Conservation (phyloP, 495 filamentous ascomycete genomes). For the Lepidopterella palustris region DNA sequence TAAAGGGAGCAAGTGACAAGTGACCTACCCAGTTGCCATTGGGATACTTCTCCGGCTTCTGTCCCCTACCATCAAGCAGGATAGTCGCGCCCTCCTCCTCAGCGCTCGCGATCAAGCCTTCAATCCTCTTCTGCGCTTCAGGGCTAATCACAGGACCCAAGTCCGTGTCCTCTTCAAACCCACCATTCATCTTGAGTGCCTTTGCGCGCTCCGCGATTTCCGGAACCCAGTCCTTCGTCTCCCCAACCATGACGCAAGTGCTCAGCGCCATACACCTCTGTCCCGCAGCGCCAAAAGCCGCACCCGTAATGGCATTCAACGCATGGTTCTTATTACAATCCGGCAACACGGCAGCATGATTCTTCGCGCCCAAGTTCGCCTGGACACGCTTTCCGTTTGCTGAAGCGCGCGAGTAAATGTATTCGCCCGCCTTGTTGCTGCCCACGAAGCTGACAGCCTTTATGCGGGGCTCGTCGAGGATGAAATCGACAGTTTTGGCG, state of each 20-base stretch:
- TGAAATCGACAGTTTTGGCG: slow-evolving; percentile 90
- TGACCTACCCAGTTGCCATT: slow-evolving; percentile 83
- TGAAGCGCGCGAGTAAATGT: slow-evolving; percentile 85
- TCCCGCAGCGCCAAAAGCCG: slow-evolving; percentile 93
- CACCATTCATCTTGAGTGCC: slow-evolving; percentile 81
- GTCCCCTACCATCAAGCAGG: slow-evolving; percentile 85
- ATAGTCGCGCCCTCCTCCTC: slow-evolving; percentile 93
- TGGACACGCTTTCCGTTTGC: slow-evolving; percentile 93
- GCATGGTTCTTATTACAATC: slow-evolving; percentile 98
- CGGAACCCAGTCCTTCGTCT: slow-evolving; percentile 86
- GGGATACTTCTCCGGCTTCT: slow-evolving; percentile 85
- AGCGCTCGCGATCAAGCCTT: slow-evolving; percentile 77
- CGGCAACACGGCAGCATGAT: slow-evolving; percentile 90
- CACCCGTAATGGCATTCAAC: slow-evolving; percentile 87
- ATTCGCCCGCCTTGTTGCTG: slow-evolving; percentile 93
- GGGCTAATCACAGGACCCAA: slow-evolving; percentile 94
- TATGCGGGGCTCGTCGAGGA: slow-evolving; percentile 90
- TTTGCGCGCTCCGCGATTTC: slow-evolving; percentile 91
- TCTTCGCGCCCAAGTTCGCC: slow-evolving; percentile 97
- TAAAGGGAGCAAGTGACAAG: not conserved
- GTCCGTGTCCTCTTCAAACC: slow-evolving; percentile 91
- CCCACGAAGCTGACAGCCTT: slow-evolving; percentile 99
- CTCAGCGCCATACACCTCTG: slow-evolving; percentile 98
- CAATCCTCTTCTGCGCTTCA: slow-evolving; percentile 86
- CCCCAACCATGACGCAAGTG: slow-evolving; percentile 87